These are phyloP conservation scores for Penicillium canescens DNA, from an alignment of 495 filamentous ascomycete genomes.

Conservation along the genomic window DNA sequence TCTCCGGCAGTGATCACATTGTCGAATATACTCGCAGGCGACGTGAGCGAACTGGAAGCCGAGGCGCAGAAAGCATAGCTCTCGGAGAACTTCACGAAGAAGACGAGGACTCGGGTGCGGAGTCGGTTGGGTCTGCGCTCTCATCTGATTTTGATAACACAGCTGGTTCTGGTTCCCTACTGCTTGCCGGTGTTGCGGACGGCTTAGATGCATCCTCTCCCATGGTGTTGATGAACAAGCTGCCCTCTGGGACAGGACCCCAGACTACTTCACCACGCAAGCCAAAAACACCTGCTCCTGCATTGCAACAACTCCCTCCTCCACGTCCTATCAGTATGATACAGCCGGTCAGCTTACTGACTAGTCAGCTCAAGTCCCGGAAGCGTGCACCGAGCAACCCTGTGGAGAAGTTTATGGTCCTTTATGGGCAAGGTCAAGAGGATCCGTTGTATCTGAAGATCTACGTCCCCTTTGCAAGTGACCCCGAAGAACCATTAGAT, in stretches of 20 bases:
- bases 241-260: conserved; percentile 38
- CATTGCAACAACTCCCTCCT: conserved; percentile 78
- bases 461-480: conserved; percentile 79
- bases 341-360: conserved; percentile 74
- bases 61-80: conserved; percentile 37
- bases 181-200: conserved; percentile 53
- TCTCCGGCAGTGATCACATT: conserved; percentile 48
- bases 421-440: conserved; percentile 81
- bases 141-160: conserved; percentile 71
- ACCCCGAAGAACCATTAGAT: conserved; percentile 69
- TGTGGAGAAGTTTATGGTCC: conserved; percentile 80
- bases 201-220: conserved; percentile 45
- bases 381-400: conserved; percentile 78
- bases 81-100: conserved; percentile 46
- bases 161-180: conserved; percentile 56
- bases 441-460: conserved; percentile 84
- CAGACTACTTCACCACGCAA: conserved; percentile 58
- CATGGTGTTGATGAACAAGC: conserved; percentile 44
- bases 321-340: conserved; percentile 86
- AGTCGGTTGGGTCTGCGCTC: conserved; percentile 62
- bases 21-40: conserved; percentile 59
- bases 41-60: conserved; percentile 59
- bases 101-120: conserved; percentile 63
- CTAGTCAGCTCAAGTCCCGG: conserved; percentile 72
- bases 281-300: conserved; percentile 55